Evolutionary conservation across 225 moss, liverwort and hornwort genomes (phyloP), one percentile per base, ranked within the genome.

Genomic region (Antitrichia curtipendula): DNA sequence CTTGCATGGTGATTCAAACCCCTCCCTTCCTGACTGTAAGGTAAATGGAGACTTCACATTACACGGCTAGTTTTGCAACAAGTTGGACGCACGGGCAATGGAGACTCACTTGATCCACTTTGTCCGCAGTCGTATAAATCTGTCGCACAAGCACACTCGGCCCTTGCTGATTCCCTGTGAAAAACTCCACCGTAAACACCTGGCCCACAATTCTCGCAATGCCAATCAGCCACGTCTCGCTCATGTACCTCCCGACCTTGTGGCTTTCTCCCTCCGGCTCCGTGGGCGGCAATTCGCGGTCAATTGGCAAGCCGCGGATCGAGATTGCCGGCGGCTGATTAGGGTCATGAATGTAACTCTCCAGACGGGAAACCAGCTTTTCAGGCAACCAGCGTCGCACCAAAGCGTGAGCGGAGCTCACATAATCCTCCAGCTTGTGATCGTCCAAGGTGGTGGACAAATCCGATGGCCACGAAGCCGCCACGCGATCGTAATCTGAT

Each of bases 221-320:
- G 50, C 92, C 93, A 40, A 90, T 28, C 88, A 93, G 19, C 93
- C 90, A 91, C 13, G 92, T 86, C 89, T 93, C 90, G 80, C 91
- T 91, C 87, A 93, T 74, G 65, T 24, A 93, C n/a, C 43, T 88
- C 64, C 92, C 89, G 19, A 41, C 27, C 91, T 93, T 93, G 52
- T 38, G 3, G 16, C 45, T 25, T 13, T 41, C 64, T 71, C 9
- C 53, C 3, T 89, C 52, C 22, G 64, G 32, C 32, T 62, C 84
- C n/a, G 89, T 93, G 13, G 89, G 92, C 28, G 93, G 92, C 38
- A 93, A 45, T 23, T 90, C 89, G 18, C 50, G 83, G 65, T 92
- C 92, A 12, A 92, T 88, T 45, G 90, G 92, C 75, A 93, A 84
- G 17, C 93, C 86, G 10, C 92, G 62, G 59, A 90, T 75, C 58